Evolutionary conservation across 805 yeast genomes (phyloP), one percentile per base, ranked within the genome.

Genomic region (Kuraishia borneana): DNA sequence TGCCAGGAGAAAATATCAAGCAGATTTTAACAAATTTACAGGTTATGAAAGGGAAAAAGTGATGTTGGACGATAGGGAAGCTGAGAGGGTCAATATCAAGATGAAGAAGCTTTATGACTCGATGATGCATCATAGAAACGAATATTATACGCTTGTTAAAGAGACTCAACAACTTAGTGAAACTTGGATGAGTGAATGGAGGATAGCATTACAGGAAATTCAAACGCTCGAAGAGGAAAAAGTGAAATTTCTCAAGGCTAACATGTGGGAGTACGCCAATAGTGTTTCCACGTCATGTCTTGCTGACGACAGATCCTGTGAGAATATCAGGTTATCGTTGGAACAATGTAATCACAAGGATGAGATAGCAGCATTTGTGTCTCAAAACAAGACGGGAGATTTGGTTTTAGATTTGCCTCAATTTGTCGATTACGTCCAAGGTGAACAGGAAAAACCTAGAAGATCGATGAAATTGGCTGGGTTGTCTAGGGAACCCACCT

Each of bases 221-320:
- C 87, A 84, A 54, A 67, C 60, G 35, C 53, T 81, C 31, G 95
- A 84, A 49, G 71, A 73, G 32, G 85, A 81, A 48, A 68, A 88
- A 41, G 70, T 83, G 36, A 79, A 78, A 45, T 68, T 76, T 40
- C 48, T 81, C 37, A 79, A 83, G 46, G 61, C 78, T 13, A 82
- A 76, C 43, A 54, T 85, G 39, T 85, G 94, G 82, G 81, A 76
- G 29, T 83, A 66, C 47, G 75, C 89, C 31, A 84, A 84, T 53
- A 65, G 76, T 26, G 63, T 82, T 6, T 82, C 94, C 6, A 66
- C 83, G 0, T 64, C 76, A 3, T 85, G 95, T 50, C 88, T 84
- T 21, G 71, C 74, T 30, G 82, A 79, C 46, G 95, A 85, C 48
- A 78, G 73, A 40, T 67, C 81, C 7, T 83, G 81, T 36, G 95